Percentiles rank a stretch among this genome's conserved stretches.
These are phyloP conservation scores for Diaporthe longicolla DNA, from an alignment of 2,329 filamentous ascomycete genomes.

Conservation along the genomic window DNA sequence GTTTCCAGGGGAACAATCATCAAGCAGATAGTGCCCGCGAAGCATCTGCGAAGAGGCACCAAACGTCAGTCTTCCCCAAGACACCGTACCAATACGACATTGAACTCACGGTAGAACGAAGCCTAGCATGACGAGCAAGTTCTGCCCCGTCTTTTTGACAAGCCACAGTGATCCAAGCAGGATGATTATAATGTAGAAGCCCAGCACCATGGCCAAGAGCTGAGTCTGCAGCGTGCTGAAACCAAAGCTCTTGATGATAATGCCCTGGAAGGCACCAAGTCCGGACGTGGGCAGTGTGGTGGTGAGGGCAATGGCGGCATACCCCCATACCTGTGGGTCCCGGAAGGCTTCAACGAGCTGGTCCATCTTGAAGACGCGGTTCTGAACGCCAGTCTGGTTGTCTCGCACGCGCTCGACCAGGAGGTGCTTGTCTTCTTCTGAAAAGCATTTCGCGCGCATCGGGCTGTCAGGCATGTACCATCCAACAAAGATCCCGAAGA, in stretches of 20 bases:
- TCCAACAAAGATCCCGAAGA: constrained; percentile 76
- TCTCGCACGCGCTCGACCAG: constrained; percentile 72
- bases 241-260: constrained; percentile 79
- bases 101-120: constrained; percentile 74
- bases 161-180: constrained; percentile 77
- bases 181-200: constrained; percentile 80
- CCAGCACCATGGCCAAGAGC: constrained; percentile 81
- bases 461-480: constrained; percentile 78
- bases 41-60: constrained; percentile 63
- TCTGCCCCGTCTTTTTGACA: constrained; percentile 78
- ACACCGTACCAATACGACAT: no score
- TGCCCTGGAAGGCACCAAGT: constrained; percentile 80
- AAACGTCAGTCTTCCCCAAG: neutral
- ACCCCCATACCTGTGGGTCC: constrained; percentile 78
- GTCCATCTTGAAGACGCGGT: constrained; percentile 62
- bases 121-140: constrained; percentile 74
- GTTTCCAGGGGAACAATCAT: constrained; percentile 75
- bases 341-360: constrained; percentile 66
- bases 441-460: constrained; percentile 79
- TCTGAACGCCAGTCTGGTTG: constrained; percentile 74
- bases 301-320: constrained; percentile 76
- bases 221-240: constrained; percentile 79
- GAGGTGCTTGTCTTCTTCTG: constrained; percentile 74
- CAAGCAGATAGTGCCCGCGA: constrained; percentile 79
- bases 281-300: constrained; percentile 82